Conservation (phyloP, 2,329 filamentous ascomycete species). For the Tolypocladium guangdongense region DNA sequence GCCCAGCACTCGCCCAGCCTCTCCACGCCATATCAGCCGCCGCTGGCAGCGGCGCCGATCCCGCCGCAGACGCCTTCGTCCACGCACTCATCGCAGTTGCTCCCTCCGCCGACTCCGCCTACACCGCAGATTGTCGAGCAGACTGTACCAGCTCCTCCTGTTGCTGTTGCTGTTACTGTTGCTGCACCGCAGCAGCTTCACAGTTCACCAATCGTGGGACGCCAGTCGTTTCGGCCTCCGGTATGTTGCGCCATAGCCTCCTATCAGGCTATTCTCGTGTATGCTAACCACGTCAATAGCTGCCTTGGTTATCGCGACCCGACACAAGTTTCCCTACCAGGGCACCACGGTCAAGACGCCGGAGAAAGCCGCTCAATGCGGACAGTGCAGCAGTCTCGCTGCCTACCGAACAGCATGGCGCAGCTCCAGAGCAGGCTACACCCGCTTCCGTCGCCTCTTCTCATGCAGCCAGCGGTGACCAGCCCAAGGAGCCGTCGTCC, state of each 20-base stretch:
- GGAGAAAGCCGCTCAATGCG: conserved; percentile 28
- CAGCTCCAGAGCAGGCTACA: conserved; percentile 13
- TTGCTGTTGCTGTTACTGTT: conserved; percentile 2
- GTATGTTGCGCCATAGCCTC: conserved; percentile 28
- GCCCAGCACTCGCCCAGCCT: conserved; percentile 41
- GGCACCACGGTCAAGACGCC: conserved; percentile 25
- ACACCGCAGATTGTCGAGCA: conserved; percentile 28
- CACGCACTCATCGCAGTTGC: conserved; percentile 33
- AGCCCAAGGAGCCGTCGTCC: not conserved
- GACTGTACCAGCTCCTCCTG: conserved; percentile 9
- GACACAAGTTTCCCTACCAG: conserved; percentile 38
- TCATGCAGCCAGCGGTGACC: not conserved
- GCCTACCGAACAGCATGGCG: conserved; percentile 28
- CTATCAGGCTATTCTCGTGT: not conserved
- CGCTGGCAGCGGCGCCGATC: conserved; percentile 31
- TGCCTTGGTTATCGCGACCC: conserved; percentile 47
- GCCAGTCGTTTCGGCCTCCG: conserved; percentile 33
- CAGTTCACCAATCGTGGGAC: conserved; percentile 5
- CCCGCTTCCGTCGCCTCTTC: not conserved
- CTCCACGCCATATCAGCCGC: conserved; percentile 46
- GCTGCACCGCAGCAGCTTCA: conserved; percentile 1
- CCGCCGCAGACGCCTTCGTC: conserved; percentile 43
- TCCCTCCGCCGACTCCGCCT: conserved; percentile 34
- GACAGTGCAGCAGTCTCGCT: conserved; percentile 29
- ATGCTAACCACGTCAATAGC: conserved; percentile 20